Percentiles rank a stretch among this genome's conserved stretches.
Conservation (phyloP, 176 grass and related monocot species). For the Guadua angustifolia region DNA sequence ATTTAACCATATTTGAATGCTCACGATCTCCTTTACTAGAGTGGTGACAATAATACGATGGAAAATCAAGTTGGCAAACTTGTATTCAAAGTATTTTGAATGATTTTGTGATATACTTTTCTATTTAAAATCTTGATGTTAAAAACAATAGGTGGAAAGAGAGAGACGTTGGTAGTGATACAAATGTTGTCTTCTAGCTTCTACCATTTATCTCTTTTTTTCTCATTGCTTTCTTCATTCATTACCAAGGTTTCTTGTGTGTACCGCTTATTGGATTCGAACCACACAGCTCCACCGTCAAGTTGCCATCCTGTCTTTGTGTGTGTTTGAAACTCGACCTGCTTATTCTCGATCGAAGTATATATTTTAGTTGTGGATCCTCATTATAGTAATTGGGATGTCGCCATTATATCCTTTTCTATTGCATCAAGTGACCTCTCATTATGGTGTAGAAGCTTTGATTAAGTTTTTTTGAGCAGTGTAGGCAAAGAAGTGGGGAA, state of each 20-base stretch:
- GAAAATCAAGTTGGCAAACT: constrained; percentile 26
- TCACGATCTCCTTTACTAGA: constrained; percentile 9
- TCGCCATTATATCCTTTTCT: constrained; percentile 12
- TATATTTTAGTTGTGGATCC: not conserved
- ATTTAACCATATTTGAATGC: constrained; percentile 28
- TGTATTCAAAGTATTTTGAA: constrained; percentile 26
- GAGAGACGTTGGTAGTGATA: constrained; percentile 19
- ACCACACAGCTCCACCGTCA: constrained; percentile 6
- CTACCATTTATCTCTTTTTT: not conserved
- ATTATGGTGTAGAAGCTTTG: not conserved
- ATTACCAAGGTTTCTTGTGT: constrained; percentile 16
- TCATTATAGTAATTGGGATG: constrained; percentile 4
- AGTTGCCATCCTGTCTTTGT: constrained; percentile 7
- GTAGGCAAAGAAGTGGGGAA: constrained; percentile 16
- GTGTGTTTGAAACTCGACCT: constrained; percentile 1
- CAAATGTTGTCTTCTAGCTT: not conserved
- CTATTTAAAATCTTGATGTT: constrained; percentile 9
- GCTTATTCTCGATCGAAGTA: not conserved
- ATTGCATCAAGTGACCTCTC: not conserved
- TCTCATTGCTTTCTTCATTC: not conserved
- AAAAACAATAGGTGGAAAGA: constrained; percentile 1
- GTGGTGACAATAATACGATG: not conserved
- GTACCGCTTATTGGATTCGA: constrained; percentile 11
- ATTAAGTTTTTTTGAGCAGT: constrained; percentile 6
- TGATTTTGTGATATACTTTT: not conserved